Evolutionary conservation across 2,329 filamentous ascomycete species (phyloP).

Genomic region (Nemania bipapillata): DNA sequence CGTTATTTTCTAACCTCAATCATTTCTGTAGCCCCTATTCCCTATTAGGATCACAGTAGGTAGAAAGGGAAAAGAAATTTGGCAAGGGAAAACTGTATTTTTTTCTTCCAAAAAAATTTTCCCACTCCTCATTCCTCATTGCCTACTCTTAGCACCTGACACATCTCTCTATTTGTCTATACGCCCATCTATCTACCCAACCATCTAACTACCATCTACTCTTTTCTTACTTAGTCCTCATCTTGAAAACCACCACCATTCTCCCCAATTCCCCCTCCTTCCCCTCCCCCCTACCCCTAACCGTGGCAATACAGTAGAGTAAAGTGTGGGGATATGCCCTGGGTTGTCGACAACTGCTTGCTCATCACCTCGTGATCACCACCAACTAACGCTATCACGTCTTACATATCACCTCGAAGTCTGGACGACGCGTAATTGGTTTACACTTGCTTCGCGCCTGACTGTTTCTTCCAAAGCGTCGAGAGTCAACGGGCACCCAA

Average conservation of each 20-base stretch:
- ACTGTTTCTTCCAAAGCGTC: not conserved
- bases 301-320: not conserved
- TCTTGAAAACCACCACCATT: not conserved
- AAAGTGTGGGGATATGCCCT: not conserved
- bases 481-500: not conserved
- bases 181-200: too few relatives aligned
- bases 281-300: not conserved
- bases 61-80: too few relatives aligned
- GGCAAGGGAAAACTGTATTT: not conserved
- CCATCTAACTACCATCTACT: not conserved
- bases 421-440: not conserved
- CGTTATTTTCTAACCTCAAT: not conserved
- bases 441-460: not conserved
- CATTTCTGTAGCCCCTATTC: not conserved
- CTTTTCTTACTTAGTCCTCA: not conserved
- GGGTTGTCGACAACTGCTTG: not conserved
- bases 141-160: not conserved
- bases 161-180: not conserved
- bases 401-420: not conserved
- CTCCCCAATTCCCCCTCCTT: not conserved
- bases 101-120: not conserved
- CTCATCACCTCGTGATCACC: not conserved
- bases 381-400: not conserved
- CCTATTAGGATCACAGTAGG: not conserved
- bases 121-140: not conserved